Evolutionary conservation across 345 rosid genomes (phyloP).

Genomic region (Pistacia atlantica): DNA sequence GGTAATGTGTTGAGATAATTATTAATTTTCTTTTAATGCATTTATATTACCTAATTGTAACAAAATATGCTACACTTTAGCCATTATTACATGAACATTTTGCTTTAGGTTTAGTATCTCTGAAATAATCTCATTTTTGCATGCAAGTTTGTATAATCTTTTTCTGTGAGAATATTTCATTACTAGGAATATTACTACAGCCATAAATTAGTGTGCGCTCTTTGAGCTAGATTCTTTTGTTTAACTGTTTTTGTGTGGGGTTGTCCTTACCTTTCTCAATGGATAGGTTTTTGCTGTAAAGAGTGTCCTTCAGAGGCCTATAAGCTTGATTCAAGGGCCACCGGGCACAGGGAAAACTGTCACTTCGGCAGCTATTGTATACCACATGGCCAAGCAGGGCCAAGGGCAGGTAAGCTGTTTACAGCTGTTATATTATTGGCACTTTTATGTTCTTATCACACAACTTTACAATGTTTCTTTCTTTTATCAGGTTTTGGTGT

Average conservation of each 20-base stretch:
- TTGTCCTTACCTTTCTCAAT: slow-evolving; percentile 10
- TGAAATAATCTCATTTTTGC: not conserved
- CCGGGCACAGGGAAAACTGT: slow-evolving; percentile 99
- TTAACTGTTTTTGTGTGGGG: not conserved
- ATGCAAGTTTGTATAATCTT: not conserved
- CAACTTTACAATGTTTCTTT: slow-evolving; percentile 4
- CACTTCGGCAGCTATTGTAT: slow-evolving; percentile 98
- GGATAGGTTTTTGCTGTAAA: slow-evolving; percentile 92
- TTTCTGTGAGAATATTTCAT: not conserved
- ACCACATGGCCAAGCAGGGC: slow-evolving; percentile 99
- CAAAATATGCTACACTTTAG: not conserved
- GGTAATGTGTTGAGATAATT: too few relatives aligned
- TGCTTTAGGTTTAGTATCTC: not conserved
- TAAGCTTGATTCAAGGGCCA: slow-evolving; percentile 99
- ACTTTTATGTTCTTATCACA: not conserved
- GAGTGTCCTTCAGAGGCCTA: slow-evolving; percentile 97
- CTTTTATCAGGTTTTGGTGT: slow-evolving; percentile 78
- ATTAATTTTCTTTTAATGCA: not conserved
- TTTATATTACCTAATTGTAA: not conserved
- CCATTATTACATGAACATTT: not conserved
- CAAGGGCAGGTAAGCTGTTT: slow-evolving; percentile 80
- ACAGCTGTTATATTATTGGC: not conserved
- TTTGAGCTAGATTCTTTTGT: not conserved
- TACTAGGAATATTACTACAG: not conserved
- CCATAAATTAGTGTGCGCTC: too few relatives aligned